Evolutionary conservation across 2,329 filamentous ascomycete genomes (phyloP).

Genomic region (Paraphoma sp.): DNA sequence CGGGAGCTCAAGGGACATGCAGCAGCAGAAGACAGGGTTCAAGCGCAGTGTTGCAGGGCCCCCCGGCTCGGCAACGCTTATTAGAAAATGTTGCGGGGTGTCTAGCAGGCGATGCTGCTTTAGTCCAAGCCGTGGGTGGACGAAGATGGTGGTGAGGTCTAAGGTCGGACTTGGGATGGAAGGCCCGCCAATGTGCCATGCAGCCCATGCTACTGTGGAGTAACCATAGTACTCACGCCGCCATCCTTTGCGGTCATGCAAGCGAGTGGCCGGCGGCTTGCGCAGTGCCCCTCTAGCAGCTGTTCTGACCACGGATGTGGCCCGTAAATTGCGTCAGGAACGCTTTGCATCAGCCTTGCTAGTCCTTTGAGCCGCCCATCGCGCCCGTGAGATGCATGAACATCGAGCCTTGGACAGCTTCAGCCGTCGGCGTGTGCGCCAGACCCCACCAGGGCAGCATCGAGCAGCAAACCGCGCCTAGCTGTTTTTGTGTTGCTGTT

Average conservation of each 20-base stretch:
- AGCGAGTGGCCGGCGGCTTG: conserved; percentile 29
- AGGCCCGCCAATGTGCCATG: conserved; percentile 29
- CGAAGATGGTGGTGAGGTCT: conserved; percentile 26
- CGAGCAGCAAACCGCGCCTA: conserved; percentile 30
- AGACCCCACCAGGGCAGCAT: conserved; percentile 7
- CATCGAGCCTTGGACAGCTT: conserved; percentile 24
- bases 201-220: conserved; percentile 38
- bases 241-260: conserved; percentile 9
- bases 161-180: conserved; percentile 19
- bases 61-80: conserved; percentile 50
- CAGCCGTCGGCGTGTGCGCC: conserved; percentile 21
- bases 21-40: conserved; percentile 36
- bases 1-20: conserved; percentile 48
- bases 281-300: conserved; percentile 33
- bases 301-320: conserved; percentile 45
- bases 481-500: conserved; percentile 31
- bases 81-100: conserved; percentile 46
- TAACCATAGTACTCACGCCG: conserved; percentile 28
- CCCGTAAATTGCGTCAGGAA: conserved; percentile 52
- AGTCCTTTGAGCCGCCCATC: conserved; percentile 44
- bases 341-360: conserved; percentile 50
- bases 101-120: conserved; percentile 36
- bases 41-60: conserved; percentile 28
- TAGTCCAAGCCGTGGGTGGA: conserved; percentile 29
- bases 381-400: conserved; percentile 44